Evolutionary conservation across 768 basidiomycete genomes (phyloP).

Genomic region (Phaffia australis): DNA sequence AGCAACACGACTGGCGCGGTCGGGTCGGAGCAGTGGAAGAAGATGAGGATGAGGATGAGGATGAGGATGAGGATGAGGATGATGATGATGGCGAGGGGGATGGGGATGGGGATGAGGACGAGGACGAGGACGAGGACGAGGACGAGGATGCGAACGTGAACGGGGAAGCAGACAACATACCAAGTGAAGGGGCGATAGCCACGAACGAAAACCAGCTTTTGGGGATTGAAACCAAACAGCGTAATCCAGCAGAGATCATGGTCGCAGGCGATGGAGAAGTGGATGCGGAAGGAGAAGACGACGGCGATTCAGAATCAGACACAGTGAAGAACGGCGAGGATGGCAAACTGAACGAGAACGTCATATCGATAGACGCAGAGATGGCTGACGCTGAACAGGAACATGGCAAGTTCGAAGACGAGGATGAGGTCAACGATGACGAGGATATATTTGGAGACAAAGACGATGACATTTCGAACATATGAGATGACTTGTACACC

Average conservation of each 20-base stretch:
- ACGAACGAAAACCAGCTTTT: not conserved
- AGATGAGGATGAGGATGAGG: not conserved
- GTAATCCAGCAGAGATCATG: not conserved
- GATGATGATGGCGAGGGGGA: not conserved
- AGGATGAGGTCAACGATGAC: too few species aligned
- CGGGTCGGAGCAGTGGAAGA: too few species aligned
- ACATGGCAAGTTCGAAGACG: too few species aligned
- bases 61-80: not conserved
- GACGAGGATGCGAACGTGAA: constrained; percentile 1
- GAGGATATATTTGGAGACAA: too few species aligned
- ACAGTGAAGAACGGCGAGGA: not conserved
- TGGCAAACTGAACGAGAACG: too few species aligned
- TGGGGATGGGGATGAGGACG: not conserved
- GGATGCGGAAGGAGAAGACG: not conserved
- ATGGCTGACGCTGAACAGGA: too few species aligned
- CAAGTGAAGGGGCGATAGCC: too few species aligned
- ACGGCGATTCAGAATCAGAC: not conserved
- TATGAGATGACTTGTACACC: too few species aligned
- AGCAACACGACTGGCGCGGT: too few species aligned
- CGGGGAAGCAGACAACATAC: too few species aligned
- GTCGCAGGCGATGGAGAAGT: not conserved
- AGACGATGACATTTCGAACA: too few species aligned
- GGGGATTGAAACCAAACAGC: not conserved
- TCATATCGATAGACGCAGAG: too few species aligned
- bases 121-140: not conserved